Evolutionary conservation across 768 basidiomycete genomes (phyloP), one percentile per base, ranked within the genome.

Genomic region (Sistotremastrum niveocremeum): DNA sequence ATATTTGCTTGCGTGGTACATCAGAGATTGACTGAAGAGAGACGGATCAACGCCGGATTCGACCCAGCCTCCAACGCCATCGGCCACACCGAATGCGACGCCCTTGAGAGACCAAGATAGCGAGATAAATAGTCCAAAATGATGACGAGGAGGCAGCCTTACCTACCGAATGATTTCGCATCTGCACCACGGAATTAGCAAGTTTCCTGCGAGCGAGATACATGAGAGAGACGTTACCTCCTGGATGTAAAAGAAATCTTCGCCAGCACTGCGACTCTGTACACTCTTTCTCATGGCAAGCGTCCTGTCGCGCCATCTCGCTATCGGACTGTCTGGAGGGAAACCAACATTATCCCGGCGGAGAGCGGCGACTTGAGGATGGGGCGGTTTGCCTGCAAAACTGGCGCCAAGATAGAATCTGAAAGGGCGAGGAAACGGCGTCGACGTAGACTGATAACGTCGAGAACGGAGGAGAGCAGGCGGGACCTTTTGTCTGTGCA

Each of bases 1-100:
- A 57, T 81, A 84, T 40, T 76, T 72, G 58, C 82, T 76, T 2
- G 85, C 79, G 61, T 85, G 80, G 61, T 81, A 91, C 84, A 93
- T 90, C 43, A 97, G 66, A 0, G 86, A 76, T 63, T 95, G 91
- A 1, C 89, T 81, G 66, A 93, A 97, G 39, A 93, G 66, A 0
- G 88, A 81, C 1, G 88, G 88, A 62, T 95, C 89, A 44, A 87
- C 74, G 10, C 87, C 84, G 30, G 76, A 74, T 35, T 81, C 76
- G 41, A 76, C 73, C 93, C 93, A 97, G 12, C 91, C 90, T 2
- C 90, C 63, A 29, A 65, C 64, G 20, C 64, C 59, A 52, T 67
- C 65, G 5, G 65, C 64, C 11, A 64, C 52, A 38, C 57, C 60
- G 42, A 63, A 51, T 48, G 51, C 52, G 52, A 56, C 48, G 38